Percentiles rank a stretch among this genome's conserved stretches.
Evolutionary conservation across 2,329 filamentous ascomycete species (phyloP).

Genomic region (Fusarium sp.): DNA sequence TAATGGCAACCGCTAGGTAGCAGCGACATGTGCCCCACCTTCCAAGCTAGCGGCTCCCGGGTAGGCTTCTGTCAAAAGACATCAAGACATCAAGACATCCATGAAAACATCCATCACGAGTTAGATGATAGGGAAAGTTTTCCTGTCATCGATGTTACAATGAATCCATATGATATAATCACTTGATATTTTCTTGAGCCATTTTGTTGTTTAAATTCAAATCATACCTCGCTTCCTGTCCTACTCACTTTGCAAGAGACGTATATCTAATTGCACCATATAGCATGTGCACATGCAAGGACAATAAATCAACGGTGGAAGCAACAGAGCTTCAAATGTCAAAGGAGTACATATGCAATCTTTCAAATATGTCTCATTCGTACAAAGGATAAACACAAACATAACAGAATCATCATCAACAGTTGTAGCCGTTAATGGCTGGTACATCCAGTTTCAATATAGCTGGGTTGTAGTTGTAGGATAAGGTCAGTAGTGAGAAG

Average conservation of each 20-base stretch:
- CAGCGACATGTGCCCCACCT: not conserved
- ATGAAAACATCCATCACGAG: not conserved
- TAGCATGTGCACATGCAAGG: not conserved
- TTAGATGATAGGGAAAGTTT: not conserved
- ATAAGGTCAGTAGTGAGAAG: not conserved
- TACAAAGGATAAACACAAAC: not conserved
- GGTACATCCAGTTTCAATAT: not conserved
- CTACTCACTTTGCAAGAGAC: not conserved
- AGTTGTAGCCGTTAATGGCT: not conserved
- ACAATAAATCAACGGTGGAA: not conserved
- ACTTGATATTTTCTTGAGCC: not conserved
- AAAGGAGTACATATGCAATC: not conserved
- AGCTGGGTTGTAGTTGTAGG: not conserved
- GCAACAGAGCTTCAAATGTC: not conserved
- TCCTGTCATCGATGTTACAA: not conserved
- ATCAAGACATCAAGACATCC: not conserved
- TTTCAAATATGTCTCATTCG: not conserved
- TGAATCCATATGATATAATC: not conserved
- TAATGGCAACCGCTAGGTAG: constrained; percentile 11
- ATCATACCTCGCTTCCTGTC: not conserved
- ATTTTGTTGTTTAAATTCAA: not conserved
- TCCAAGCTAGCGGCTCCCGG: not conserved
- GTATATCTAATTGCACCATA: no score
- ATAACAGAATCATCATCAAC: not conserved
- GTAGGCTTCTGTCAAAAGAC: not conserved